These are phyloP conservation scores for Dryadomyces quercus-mongolicae DNA, from an alignment of 2,329 filamentous ascomycete species.

Conservation along the genomic window DNA sequence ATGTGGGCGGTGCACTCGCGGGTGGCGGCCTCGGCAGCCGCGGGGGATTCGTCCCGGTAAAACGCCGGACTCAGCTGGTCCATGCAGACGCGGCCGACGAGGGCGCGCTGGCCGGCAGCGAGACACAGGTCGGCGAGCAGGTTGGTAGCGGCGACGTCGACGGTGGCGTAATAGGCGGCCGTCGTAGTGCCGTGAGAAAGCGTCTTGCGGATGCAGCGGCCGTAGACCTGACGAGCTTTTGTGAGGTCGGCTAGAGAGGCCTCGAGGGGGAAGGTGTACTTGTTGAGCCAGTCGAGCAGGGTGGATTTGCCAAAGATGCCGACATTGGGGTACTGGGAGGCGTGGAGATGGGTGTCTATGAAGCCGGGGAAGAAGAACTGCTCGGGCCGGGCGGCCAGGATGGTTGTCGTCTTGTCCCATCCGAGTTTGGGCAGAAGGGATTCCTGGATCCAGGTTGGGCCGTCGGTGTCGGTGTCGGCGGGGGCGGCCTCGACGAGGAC, in stretches of 20 bases:
- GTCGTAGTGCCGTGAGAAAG: slow-evolving; percentile 87
- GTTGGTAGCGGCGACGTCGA: slow-evolving; percentile 80
- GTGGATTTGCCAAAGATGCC: slow-evolving; percentile 92
- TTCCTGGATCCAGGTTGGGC: slow-evolving; percentile 10
- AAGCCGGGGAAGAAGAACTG: slow-evolving; percentile 80
- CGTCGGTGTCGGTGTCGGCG: slow-evolving; percentile 14
- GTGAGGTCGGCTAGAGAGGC: slow-evolving; percentile 52
- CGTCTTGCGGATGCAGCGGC: slow-evolving; percentile 64
- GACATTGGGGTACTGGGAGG: slow-evolving; percentile 85
- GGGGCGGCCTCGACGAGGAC: slow-evolving; percentile 27
- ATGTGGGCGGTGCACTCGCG: slow-evolving; percentile 54
- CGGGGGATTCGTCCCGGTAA: slow-evolving; percentile 64
- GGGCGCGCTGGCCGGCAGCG: slow-evolving; percentile 70
- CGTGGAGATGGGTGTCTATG: slow-evolving; percentile 94
- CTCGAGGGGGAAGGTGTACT: slow-evolving; percentile 91
- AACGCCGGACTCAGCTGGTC: slow-evolving; percentile 63
- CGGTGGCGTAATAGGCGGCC: slow-evolving; percentile 88
- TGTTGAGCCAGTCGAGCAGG: slow-evolving; percentile 84
- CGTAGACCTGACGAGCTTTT: slow-evolving; percentile 62
- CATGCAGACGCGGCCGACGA: slow-evolving; percentile 95
- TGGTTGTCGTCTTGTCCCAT: slow-evolving; percentile 30
- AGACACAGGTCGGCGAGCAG: slow-evolving; percentile 76
- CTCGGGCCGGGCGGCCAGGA: slow-evolving; percentile 27
- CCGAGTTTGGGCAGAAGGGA: slow-evolving; percentile 28
- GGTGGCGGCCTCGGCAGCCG: slow-evolving; percentile 43